Conservation (phyloP, 2,329 filamentous ascomycete genomes). For the Cladobotryum protrusum region DNA sequence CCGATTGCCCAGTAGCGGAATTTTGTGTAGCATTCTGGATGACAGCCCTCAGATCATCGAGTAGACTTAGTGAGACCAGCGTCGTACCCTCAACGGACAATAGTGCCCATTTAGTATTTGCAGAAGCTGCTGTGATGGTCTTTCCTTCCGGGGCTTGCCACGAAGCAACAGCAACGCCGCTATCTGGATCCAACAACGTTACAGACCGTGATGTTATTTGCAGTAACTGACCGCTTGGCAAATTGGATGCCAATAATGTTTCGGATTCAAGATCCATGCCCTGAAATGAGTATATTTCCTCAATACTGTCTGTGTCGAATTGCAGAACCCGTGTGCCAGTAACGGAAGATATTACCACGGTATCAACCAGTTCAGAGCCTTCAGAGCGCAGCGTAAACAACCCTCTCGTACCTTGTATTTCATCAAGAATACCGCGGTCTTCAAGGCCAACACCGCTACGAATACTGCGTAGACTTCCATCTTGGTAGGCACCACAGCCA, state of each 20-base stretch:
- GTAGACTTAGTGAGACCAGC: slow-evolving; percentile 62
- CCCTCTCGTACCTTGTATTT: slow-evolving; percentile 67
- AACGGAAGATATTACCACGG: slow-evolving; percentile 72
- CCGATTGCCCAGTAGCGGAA: slow-evolving; percentile 27
- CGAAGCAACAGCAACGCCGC: slow-evolving; percentile 45
- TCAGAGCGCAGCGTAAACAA: slow-evolving; percentile 61
- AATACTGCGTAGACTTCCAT: slow-evolving; percentile 83
- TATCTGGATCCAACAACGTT: slow-evolving; percentile 55
- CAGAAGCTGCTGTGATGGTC: slow-evolving; percentile 70
- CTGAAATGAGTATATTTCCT: slow-evolving; percentile 73
- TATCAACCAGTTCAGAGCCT: slow-evolving; percentile 50
- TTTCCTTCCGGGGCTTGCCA: slow-evolving; percentile 50
- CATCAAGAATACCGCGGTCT: slow-evolving; percentile 73
- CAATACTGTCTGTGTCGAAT: slow-evolving; percentile 69
- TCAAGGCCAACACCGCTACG: slow-evolving; percentile 90
- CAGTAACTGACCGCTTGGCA: slow-evolving; percentile 58
- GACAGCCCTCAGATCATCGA: slow-evolving; percentile 49
- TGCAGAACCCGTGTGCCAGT: slow-evolving; percentile 77
- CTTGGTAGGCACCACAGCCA: slow-evolving; percentile 82
- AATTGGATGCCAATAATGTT: slow-evolving; percentile 65
- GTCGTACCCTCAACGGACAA: slow-evolving; percentile 70
- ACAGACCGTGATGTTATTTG: slow-evolving; percentile 67
- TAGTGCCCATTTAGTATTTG: slow-evolving; percentile 63
- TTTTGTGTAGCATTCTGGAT: slow-evolving; percentile 56
- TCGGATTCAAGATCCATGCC: slow-evolving; percentile 63